Percentiles rank a stretch among this genome's conserved stretches.
Evolutionary conservation across 805 yeast genomes (phyloP).

Genomic region (Yamadazyma sp.): DNA sequence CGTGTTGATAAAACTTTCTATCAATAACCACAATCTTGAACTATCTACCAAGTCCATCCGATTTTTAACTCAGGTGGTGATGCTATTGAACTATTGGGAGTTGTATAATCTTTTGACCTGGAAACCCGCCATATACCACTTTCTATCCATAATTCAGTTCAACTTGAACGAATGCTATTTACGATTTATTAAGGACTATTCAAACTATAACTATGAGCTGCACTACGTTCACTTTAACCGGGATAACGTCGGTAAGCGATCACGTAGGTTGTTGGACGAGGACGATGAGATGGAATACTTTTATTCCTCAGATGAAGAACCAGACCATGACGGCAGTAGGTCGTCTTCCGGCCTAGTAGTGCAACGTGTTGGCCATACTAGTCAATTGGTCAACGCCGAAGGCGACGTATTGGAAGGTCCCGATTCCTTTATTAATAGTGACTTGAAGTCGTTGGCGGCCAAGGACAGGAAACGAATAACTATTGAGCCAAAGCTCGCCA

Average conservation of each 20-base stretch:
- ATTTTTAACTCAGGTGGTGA: conserved; percentile 36
- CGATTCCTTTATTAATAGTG: conserved; percentile 12
- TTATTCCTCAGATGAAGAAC: conserved; percentile 1
- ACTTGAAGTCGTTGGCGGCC: conserved; percentile 8
- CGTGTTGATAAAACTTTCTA: conserved; percentile 34
- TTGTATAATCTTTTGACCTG: conserved; percentile 39
- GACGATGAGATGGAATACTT: conserved; percentile 5
- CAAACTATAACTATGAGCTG: conserved; percentile 17
- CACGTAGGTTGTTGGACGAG: conserved; percentile 2
- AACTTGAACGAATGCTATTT: conserved; percentile 41
- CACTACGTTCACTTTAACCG: conserved; percentile 11
- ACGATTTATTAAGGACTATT: conserved; percentile 35
- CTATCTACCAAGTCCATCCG: conserved; percentile 36
- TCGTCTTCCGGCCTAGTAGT: conserved; percentile 8
- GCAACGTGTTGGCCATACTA: conserved; percentile 8
- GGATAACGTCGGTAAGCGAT: conserved; percentile 13
- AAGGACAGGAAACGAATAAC: conserved; percentile 12
- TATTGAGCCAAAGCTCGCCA: conserved; percentile 14
- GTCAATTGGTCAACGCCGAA: conserved; percentile 6
- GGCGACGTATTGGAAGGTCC: conserved; percentile 1
- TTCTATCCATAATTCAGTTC: conserved; percentile 37
- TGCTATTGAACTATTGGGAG: conserved; percentile 46
- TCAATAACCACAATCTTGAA: conserved; percentile 28
- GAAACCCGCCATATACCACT: conserved; percentile 45
- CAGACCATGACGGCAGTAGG: not conserved